These are phyloP conservation scores for Cytospora piceae DNA, from an alignment of 2,329 filamentous ascomycete genomes.

Conservation along the genomic window DNA sequence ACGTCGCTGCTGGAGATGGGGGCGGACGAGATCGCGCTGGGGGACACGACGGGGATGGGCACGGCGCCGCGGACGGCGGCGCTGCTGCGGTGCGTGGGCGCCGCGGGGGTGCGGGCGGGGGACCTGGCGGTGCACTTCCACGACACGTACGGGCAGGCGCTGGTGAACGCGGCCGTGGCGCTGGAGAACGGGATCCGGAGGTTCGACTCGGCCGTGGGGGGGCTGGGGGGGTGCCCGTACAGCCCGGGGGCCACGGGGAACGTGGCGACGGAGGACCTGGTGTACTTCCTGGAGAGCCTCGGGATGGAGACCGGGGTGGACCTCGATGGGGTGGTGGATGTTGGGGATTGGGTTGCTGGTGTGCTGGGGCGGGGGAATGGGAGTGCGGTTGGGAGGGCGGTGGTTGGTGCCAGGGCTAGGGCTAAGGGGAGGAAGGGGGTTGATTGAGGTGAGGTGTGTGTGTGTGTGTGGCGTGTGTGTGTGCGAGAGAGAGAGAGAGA, in stretches of 20 bases:
- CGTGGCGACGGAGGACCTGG: constrained; percentile 81
- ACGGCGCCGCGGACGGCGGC: constrained; percentile 72
- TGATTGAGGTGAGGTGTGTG: not conserved
- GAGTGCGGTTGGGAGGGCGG: constrained; percentile 69
- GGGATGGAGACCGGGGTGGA: constrained; percentile 77
- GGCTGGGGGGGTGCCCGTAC: constrained; percentile 83
- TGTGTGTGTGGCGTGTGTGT: too few species aligned
- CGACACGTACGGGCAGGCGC: constrained; percentile 83
- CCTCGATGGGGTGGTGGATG: constrained; percentile 65
- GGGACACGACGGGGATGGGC: constrained; percentile 90
- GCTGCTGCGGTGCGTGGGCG: constrained; percentile 65
- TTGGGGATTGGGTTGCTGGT: constrained; percentile 72
- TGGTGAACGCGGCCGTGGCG: constrained; percentile 80
- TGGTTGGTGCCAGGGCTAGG: constrained; percentile 52
- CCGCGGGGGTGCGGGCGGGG: constrained; percentile 69
- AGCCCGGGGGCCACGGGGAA: constrained; percentile 86
- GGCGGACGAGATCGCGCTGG: constrained; percentile 86
- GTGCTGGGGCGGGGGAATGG: constrained; percentile 66
- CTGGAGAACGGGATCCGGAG: constrained; percentile 77
- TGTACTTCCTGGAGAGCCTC: constrained; percentile 75
- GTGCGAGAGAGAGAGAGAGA: too few species aligned
- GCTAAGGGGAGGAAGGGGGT: constrained; percentile 26
- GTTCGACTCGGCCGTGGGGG: constrained; percentile 80
- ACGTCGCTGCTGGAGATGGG: constrained; percentile 78
- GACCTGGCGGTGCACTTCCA: constrained; percentile 86